Conservation (phyloP, 331 rosid species). For the Ulmus americana region DNA sequence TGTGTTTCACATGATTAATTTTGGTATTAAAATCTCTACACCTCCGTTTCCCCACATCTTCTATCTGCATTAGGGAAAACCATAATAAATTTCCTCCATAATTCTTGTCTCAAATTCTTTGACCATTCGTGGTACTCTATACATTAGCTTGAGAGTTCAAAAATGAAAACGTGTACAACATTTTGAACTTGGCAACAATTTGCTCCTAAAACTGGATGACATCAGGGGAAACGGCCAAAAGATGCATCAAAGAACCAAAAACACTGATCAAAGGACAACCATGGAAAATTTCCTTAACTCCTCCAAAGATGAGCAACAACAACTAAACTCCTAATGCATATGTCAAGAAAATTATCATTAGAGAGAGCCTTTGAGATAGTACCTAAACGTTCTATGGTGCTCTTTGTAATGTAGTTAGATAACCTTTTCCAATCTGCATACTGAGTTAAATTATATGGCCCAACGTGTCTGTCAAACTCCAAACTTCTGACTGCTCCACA, state of each 20-base stretch:
- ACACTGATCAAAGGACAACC: not conserved
- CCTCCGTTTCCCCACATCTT: too few species aligned
- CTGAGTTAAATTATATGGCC: constrained; percentile 71
- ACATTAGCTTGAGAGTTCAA: too few species aligned
- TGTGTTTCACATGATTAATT: too few species aligned
- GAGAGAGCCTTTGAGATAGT: constrained; percentile 9
- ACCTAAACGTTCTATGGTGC: constrained; percentile 54
- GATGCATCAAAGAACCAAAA: not conserved
- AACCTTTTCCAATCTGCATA: constrained; percentile 67
- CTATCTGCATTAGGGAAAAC: too few species aligned
- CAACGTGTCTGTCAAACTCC: constrained; percentile 83
- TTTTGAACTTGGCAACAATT: too few species aligned
- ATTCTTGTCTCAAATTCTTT: too few species aligned
- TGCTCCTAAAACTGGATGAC: too few species aligned
- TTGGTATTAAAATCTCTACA: too few species aligned
- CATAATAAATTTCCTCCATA: too few species aligned
- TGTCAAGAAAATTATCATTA: not conserved
- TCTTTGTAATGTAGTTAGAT: constrained; percentile 57
- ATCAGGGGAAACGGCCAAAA: too few species aligned
- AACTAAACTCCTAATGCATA: not conserved
- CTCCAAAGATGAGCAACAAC: not conserved
- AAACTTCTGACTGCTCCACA: constrained; percentile 54
- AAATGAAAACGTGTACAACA: too few species aligned
- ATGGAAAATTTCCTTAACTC: not conserved
- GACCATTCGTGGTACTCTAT: too few species aligned